Evolutionary conservation across 2,329 filamentous ascomycete species (phyloP), one percentile per base, ranked within the genome.

Genomic region (Blastomyces parvus): DNA sequence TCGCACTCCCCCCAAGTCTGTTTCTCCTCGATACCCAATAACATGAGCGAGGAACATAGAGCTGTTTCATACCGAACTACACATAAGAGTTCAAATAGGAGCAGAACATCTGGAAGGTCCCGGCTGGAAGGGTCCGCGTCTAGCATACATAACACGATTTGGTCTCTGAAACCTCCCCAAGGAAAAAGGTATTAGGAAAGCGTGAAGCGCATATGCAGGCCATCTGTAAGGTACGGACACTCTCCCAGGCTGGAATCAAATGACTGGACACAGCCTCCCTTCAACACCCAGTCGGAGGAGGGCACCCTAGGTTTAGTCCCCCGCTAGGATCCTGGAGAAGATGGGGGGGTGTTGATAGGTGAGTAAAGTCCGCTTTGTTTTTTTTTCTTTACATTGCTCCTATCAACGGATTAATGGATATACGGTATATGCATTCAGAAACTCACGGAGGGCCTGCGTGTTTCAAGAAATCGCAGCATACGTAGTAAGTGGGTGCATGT

Each of bases 381-480:
- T 30, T 30, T 30, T 3, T 33, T 8, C 33, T 33, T 33, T 30
- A 33, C 17, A 40, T 36, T n/a, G 33, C 8, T 42, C 33, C 55
- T 40, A 38, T 42, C 36, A 38, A 22, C 11, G 33, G 7, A 42
- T 42, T 11, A 22, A 22, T 3, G 44, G 55, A 19, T 9, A 40
- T 57, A 11, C 11, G 4, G 33, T 17, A 33, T 17, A 33, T 19
- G 33, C 53, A 55, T 55, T 38, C 38, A 17, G n/a, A 9, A 13
- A 30, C 50, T 27, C 55, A 57, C 11, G n/a, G n/a, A 57, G 36
- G n/a, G 55, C 33, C 36, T 19, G 55, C 55, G 55, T 57, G 55
- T 57, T 57, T 25, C 55, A 57, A 57, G 30, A 57, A 40, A 40
- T 14, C 3, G 55, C n/a, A 57, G n/a, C 33, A 57, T 57, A 57